These are phyloP conservation scores for Cyathus striatus DNA, from an alignment of 768 basidiomycete genomes.

Conservation along the genomic window DNA sequence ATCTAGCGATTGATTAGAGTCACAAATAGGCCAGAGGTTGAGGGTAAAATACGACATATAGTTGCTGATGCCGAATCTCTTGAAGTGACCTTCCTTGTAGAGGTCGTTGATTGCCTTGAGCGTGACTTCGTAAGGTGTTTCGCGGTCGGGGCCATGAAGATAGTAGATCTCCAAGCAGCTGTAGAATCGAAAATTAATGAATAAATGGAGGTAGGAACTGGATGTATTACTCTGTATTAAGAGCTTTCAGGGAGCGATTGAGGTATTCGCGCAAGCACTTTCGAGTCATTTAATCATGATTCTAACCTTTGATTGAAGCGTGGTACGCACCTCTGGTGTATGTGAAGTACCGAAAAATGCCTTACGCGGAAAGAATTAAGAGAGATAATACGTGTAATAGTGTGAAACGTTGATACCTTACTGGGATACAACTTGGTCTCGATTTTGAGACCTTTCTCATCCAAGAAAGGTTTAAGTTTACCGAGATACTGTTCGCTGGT, in stretches of 20 bases:
- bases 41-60: slow-evolving; percentile 53
- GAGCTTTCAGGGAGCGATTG: slow-evolving; percentile 35
- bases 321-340: slow-evolving; percentile 26
- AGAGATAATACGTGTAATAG: no score
- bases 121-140: slow-evolving; percentile 52
- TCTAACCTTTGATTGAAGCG: no score
- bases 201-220: no score
- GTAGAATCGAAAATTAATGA: no score
- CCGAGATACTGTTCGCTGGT: slow-evolving; percentile 55
- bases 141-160: slow-evolving; percentile 56
- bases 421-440: slow-evolving; percentile 57
- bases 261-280: slow-evolving; percentile 43
- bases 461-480: slow-evolving; percentile 20
- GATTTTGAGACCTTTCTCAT: slow-evolving; percentile 43
- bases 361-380: neutral
- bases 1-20: no score
- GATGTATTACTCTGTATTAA: slow-evolving; percentile 33
- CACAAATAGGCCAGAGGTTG: no score
- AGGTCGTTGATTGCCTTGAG: slow-evolving; percentile 48
- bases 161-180: slow-evolving; percentile 47
- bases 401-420: no score
- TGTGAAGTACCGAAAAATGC: slow-evolving; percentile 14
- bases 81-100: slow-evolving; percentile 53
- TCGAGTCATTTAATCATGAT: no score
- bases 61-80: slow-evolving; percentile 60